A percentile compares a stretch with the other conserved stretches of the same genome.
phyloP scores from a whole-genome alignment of 352 stramenopile species.

The Thraustotheca clavata region DNA sequence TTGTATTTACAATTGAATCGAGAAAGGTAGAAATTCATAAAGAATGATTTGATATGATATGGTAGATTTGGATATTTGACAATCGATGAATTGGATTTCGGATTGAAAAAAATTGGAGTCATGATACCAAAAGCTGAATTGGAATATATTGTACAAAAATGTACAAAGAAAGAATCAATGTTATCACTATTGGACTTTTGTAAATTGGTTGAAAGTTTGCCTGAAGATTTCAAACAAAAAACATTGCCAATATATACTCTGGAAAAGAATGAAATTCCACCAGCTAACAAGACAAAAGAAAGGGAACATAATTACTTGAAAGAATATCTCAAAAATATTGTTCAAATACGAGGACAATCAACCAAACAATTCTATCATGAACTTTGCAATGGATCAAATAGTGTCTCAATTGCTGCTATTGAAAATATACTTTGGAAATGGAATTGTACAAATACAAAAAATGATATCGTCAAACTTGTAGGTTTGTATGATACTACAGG shows the following conservation, averaged over 20 bases:
- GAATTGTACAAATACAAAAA: no score
- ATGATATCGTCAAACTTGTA: background rate
- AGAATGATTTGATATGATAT: background rate
- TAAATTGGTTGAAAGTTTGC: background rate
- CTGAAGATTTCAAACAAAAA: no score
- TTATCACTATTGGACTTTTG: slow-evolving; percentile 9
- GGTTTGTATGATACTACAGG: background rate
- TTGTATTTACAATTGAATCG: slow-evolving; percentile 12
- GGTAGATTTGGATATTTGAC: background rate
- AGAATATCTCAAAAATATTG: no score
- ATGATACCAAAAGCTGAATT: background rate
- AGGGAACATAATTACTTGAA: no score
- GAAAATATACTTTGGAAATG: background rate
- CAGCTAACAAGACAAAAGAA: no score
- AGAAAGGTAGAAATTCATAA: background rate
- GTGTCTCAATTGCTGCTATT: slow-evolving; percentile 6
- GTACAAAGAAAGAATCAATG: background rate
- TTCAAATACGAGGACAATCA: no score
- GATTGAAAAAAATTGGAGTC: background rate
- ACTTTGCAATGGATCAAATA: no score
- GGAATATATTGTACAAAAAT: background rate
- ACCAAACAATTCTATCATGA: no score
- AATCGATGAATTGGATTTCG: background rate
- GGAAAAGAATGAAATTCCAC: no score
- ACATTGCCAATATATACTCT: no score